phyloP scores from a whole-genome alignment of 2,329 filamentous ascomycete genomes.

The Huntiella abstrusa region DNA sequence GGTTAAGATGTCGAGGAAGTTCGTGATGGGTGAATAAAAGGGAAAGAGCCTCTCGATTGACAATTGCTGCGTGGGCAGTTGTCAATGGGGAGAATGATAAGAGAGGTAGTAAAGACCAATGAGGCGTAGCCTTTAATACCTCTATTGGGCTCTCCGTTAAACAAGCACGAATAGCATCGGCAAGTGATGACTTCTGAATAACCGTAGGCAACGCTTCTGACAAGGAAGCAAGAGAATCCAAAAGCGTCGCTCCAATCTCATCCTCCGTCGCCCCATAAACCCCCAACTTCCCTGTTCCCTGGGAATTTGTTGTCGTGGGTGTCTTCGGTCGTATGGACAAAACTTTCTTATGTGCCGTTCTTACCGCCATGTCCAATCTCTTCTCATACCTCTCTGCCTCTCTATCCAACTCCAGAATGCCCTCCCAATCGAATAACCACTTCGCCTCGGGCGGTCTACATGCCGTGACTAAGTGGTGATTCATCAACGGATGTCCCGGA shows the following conservation, averaged over 20 bases:
- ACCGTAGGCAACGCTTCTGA: conserved; percentile 17
- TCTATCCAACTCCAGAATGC: conserved; percentile 43
- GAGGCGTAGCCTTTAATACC: conserved; percentile 25
- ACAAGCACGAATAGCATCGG: conserved; percentile 14
- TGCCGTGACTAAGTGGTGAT: conserved; percentile 25
- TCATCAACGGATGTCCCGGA: conserved; percentile 48
- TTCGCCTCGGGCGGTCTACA: conserved; percentile 36
- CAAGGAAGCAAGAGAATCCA: conserved; percentile 30
- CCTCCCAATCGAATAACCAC: conserved; percentile 56
- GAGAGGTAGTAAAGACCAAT: conserved; percentile 42
- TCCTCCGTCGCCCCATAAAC: conserved; percentile 30
- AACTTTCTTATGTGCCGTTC: not conserved
- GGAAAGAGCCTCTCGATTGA: conserved; percentile 57
- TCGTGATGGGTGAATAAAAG: conserved; percentile 59
- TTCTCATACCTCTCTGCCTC: conserved; percentile 28
- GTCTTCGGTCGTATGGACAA: not conserved
- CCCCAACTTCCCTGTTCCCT: conserved; percentile 17
- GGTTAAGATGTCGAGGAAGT: conserved; percentile 49
- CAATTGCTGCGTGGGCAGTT: conserved; percentile 51
- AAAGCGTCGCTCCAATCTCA: conserved; percentile 28
- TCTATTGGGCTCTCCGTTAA: conserved; percentile 13
- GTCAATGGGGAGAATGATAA: conserved; percentile 63
- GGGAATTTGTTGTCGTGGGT: not conserved
- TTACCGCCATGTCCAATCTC: conserved; percentile 14
- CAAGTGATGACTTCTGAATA: conserved; percentile 13